These are phyloP conservation scores for Clonostachys rosea DNA, from an alignment of 2,329 filamentous ascomycete species.

Conservation along the genomic window DNA sequence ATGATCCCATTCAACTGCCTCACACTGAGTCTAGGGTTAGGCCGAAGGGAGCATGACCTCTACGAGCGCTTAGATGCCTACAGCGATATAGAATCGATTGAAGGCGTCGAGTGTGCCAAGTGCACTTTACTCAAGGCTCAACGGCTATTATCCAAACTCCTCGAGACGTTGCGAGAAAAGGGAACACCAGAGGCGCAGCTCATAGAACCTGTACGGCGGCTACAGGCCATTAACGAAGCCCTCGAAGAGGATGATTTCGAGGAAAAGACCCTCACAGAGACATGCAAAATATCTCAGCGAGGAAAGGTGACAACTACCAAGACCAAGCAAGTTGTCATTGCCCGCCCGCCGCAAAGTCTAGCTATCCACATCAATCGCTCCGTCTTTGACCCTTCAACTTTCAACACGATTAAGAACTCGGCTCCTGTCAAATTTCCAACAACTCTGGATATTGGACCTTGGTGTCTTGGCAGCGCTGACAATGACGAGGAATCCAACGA, in stretches of 20 bases:
- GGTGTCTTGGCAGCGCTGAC: slow-evolving; percentile 67
- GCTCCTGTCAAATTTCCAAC: slow-evolving; percentile 74
- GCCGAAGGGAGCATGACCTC: slow-evolving; percentile 60
- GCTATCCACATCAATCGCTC: slow-evolving; percentile 89
- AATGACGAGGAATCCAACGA: slow-evolving; percentile 3
- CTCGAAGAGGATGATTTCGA: slow-evolving; percentile 78
- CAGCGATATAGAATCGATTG: slow-evolving; percentile 78
- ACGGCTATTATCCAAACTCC: slow-evolving; percentile 39
- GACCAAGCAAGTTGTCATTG: slow-evolving; percentile 83
- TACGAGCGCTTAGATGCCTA: slow-evolving; percentile 80
- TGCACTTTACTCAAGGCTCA: slow-evolving; percentile 70
- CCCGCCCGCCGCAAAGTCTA: slow-evolving; percentile 73
- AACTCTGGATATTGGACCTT: slow-evolving; percentile 71
- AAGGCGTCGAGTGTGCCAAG: slow-evolving; percentile 85
- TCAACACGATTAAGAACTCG: slow-evolving; percentile 77
- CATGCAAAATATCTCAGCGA: slow-evolving; percentile 62
- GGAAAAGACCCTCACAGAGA: slow-evolving; percentile 57
- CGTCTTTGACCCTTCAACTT: slow-evolving; percentile 80
- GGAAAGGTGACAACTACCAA: slow-evolving; percentile 76
- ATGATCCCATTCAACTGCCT: slow-evolving; percentile 93
- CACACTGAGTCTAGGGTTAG: slow-evolving; percentile 72
- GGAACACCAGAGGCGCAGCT: slow-evolving; percentile 41
- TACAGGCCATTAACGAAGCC: slow-evolving; percentile 64
- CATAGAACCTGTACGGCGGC: slow-evolving; percentile 44
- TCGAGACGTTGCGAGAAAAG: slow-evolving; percentile 29